phyloP scores from a whole-genome alignment of 176 grass and related monocot species.

The Poa annua region DNA sequence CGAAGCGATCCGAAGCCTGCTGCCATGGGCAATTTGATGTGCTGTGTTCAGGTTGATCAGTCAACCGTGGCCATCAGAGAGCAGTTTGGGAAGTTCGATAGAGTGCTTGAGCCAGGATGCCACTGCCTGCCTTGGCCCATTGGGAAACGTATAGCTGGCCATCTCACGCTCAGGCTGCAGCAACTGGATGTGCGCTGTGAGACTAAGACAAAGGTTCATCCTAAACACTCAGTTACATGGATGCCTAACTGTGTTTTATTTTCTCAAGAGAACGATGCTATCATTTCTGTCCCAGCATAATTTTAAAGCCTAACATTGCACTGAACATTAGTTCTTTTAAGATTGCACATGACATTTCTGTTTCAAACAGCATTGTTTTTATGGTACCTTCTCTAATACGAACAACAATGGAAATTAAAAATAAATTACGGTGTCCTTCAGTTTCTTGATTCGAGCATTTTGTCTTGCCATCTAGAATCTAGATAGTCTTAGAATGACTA shows the following conservation, averaged over 20 bases:
- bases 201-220: conserved; percentile 63
- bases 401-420: not conserved
- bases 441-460: not conserved
- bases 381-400: not conserved
- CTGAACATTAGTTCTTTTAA: not conserved
- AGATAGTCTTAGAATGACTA: not conserved
- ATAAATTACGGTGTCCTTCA: not conserved
- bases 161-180: conserved; percentile 62
- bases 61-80: conserved; percentile 41
- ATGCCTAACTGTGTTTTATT: not conserved
- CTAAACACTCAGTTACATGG: conserved; percentile 29
- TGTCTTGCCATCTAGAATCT: not conserved
- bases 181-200: conserved; percentile 72
- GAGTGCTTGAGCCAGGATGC: conserved; percentile 59
- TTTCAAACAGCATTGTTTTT: not conserved
- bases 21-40: conserved; percentile 67
- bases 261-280: not conserved
- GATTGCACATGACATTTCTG: conserved; percentile 3
- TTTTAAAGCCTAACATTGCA: not conserved
- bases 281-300: not conserved
- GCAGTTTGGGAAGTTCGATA: conserved; percentile 49
- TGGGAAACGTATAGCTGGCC: conserved; percentile 42
- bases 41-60: conserved; percentile 59
- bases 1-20: conserved; percentile 29
- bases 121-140: conserved; percentile 50